phyloP scores from a whole-genome alignment of 805 yeast genomes.

The Komagataella mondaviorum region DNA sequence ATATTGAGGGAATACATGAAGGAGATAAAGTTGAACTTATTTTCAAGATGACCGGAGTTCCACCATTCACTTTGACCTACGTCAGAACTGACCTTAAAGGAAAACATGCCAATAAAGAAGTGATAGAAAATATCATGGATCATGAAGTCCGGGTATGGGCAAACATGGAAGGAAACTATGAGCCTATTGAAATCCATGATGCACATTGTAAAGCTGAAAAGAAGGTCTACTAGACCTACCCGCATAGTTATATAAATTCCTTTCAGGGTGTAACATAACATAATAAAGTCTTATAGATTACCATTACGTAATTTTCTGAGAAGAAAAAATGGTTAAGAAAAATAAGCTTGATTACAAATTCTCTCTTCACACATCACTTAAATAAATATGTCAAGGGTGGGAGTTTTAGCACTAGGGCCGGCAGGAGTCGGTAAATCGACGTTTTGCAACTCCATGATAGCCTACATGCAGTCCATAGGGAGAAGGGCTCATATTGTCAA shows the following conservation, averaged over 20 bases:
- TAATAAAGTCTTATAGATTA: not conserved
- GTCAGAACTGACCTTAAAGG: constrained; percentile 40
- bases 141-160: constrained; percentile 62
- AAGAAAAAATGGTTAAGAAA: not conserved
- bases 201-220: constrained; percentile 48
- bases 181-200: constrained; percentile 83
- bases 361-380: not conserved
- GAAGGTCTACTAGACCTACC: constrained; percentile 3
- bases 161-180: constrained; percentile 85
- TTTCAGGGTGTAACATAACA: not conserved
- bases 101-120: constrained; percentile 22
- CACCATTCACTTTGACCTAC: constrained; percentile 83
- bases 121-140: constrained; percentile 57
- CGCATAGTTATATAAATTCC: not conserved
- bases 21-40: constrained; percentile 88
- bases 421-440: constrained; percentile 97
- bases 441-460: constrained; percentile 76
- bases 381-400: constrained; percentile 74
- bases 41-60: constrained; percentile 73
- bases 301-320: not conserved
- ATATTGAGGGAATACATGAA: constrained; percentile 77
- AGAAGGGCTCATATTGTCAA: constrained; percentile 92
- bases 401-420: constrained; percentile 88
- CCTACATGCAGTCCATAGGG: constrained; percentile 83
- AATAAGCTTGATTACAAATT: not conserved